phyloP scores from a whole-genome alignment of 2,329 filamentous ascomycete species.

The Lasiodiplodia sp. region DNA sequence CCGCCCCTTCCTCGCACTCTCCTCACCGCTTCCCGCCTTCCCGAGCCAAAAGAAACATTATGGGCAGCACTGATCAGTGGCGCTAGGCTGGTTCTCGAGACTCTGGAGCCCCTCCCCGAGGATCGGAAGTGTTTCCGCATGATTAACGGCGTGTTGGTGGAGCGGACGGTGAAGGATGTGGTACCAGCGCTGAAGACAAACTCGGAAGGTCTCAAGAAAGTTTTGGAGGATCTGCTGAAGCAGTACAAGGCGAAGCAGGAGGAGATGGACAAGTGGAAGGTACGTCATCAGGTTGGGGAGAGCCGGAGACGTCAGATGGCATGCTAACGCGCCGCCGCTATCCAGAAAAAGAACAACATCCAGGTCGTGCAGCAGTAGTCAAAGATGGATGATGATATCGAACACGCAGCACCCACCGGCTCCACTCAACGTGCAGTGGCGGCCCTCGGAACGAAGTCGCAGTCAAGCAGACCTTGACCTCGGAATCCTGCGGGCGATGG shows the following conservation, averaged over 20 bases:
- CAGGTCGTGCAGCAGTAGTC: slow-evolving; percentile 87
- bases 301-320: not conserved
- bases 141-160: slow-evolving; percentile 95
- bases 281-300: slow-evolving; percentile 53
- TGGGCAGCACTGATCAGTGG: not conserved
- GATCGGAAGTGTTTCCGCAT: slow-evolving; percentile 98
- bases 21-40: slow-evolving; percentile 36
- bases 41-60: not conserved
- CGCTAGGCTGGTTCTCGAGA: slow-evolving; percentile 90
- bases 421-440: slow-evolving; percentile 5
- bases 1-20: slow-evolving; percentile 25
- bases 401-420: slow-evolving; percentile 9
- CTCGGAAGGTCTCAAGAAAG: slow-evolving; percentile 90
- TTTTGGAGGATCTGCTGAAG: slow-evolving; percentile 92
- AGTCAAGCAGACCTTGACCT: slow-evolving; percentile 8
- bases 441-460: slow-evolving; percentile 14
- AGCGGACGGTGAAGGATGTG: slow-evolving; percentile 92
- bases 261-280: slow-evolving; percentile 99
- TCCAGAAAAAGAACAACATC: slow-evolving; percentile 87
- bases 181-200: slow-evolving; percentile 91
- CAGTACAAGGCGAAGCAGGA: slow-evolving; percentile 95
- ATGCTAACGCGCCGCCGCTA: slow-evolving; percentile 28
- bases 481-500: slow-evolving; percentile 13
- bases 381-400: slow-evolving; percentile 44
- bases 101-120: slow-evolving; percentile 78